A percentile compares a stretch with the other conserved stretches of the same genome.
Evolutionary conservation across 176 grass and related monocot genomes (phyloP).

Genomic region (Carex myosuroides): DNA sequence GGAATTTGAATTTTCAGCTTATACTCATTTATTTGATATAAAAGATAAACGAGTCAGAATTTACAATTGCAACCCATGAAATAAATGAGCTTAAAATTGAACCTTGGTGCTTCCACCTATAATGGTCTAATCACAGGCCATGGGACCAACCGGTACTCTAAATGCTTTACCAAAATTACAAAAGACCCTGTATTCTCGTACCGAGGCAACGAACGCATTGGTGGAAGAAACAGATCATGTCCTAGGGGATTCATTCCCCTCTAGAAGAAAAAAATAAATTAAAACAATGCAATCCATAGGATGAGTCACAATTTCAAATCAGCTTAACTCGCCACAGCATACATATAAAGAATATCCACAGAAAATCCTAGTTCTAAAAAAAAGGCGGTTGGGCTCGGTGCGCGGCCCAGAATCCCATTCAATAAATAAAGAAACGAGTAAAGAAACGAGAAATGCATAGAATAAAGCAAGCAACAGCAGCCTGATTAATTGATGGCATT

Average conservation of each 20-base stretch:
- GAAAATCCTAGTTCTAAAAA: not conserved
- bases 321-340: not conserved
- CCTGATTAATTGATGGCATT: not conserved
- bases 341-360: too few relatives aligned
- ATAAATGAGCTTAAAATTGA: too few relatives aligned
- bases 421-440: not conserved
- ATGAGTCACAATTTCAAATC: too few relatives aligned
- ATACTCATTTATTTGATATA: too few relatives aligned
- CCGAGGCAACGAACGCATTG: not conserved
- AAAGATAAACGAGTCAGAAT: too few relatives aligned
- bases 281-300: too few relatives aligned
- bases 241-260: too few relatives aligned
- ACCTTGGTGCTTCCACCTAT: too few relatives aligned
- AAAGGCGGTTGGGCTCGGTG: not conserved
- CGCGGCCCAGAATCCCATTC: slow-evolving; percentile 22
- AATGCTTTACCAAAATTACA: not conserved
- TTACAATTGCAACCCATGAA: too few relatives aligned
- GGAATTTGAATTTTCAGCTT: too few relatives aligned
- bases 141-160: not conserved
- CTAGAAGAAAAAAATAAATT: too few relatives aligned
- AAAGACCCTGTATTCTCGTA: not conserved
- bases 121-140: not conserved
- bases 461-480: not conserved
- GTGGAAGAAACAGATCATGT: not conserved
- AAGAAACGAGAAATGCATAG: not conserved